Evolutionary conservation across 208 protist genomes (phyloP).

Genomic region (Acanthamoeba healyi): DNA sequence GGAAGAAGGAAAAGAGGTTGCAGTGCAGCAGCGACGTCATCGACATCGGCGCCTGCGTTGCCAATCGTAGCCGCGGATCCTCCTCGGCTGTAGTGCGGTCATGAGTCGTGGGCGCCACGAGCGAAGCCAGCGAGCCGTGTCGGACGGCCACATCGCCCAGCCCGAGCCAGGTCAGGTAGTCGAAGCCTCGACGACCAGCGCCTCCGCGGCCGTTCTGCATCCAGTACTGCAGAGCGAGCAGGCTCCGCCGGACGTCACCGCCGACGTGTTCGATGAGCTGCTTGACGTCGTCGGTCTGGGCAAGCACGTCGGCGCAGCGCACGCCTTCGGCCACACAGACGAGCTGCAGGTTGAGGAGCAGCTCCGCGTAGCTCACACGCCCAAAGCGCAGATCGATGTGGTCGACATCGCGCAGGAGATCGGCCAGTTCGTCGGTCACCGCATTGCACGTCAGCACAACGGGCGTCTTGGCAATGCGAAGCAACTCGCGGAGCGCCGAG

Average conservation of each 20-base stretch:
- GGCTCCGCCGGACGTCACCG: not conserved
- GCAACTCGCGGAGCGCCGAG: not conserved
- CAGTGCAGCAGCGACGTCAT: constrained; percentile 5
- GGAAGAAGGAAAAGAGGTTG: constrained; percentile 29
- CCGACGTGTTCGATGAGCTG: constrained; percentile 1
- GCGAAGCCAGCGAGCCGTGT: not conserved
- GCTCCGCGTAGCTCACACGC: not conserved
- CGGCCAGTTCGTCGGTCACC: not conserved
- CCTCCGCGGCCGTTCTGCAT: not conserved
- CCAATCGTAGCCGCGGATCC: not conserved
- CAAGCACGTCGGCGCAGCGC: not conserved
- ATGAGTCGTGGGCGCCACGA: not conserved
- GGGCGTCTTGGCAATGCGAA: constrained; percentile 39
- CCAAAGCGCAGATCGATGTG: not conserved
- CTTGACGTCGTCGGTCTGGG: not conserved
- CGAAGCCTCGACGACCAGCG: not conserved
- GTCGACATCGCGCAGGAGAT: not conserved
- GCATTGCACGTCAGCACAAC: constrained; percentile 37
- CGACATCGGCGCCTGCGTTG: not conserved
- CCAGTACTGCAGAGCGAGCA: constrained; percentile 28
- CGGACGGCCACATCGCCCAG: not conserved
- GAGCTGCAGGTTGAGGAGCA: constrained; percentile 5
- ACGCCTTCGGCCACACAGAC: not conserved
- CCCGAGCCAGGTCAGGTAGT: constrained; percentile 1
- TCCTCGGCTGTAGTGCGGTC: too few relatives aligned